These are phyloP conservation scores for Cajanus cajan DNA, from an alignment of 306 rosid genomes.

Conservation along the genomic window DNA sequence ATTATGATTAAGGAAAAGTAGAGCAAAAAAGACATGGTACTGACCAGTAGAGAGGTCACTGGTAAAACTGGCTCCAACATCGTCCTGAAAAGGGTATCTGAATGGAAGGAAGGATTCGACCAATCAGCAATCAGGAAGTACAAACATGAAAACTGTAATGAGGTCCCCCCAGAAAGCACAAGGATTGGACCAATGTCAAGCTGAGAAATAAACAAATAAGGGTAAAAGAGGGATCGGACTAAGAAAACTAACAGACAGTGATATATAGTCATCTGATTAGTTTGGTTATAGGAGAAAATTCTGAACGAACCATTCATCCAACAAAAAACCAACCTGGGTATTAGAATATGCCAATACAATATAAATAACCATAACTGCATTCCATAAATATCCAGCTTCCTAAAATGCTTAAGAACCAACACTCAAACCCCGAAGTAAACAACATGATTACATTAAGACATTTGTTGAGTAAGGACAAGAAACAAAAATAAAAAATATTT, in stretches of 20 bases:
- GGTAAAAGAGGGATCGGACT: constrained; percentile 14
- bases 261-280: constrained; percentile 9
- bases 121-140: constrained; percentile 47
- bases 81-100: constrained; percentile 75
- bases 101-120: constrained; percentile 33
- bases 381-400: constrained; percentile 15
- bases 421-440: background rate
- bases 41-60: constrained; percentile 61
- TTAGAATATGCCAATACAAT: background rate
- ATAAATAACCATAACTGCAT: constrained; percentile 6
- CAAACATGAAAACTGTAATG: constrained; percentile 39
- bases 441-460: background rate
- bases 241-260: background rate
- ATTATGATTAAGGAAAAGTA: constrained; percentile 29
- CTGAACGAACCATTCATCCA: background rate
- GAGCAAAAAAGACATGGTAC: constrained; percentile 41
- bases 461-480: background rate
- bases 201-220: constrained; percentile 31
- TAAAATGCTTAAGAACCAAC: constrained; percentile 8
- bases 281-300: constrained; percentile 11
- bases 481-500: background rate
- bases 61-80: constrained; percentile 79
- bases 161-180: constrained; percentile 36
- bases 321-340: constrained; percentile 19
- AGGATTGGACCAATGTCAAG: constrained; percentile 29